Base-by-base conservation (phyloP, 305 asterid species). In the Vinca major region DNA sequence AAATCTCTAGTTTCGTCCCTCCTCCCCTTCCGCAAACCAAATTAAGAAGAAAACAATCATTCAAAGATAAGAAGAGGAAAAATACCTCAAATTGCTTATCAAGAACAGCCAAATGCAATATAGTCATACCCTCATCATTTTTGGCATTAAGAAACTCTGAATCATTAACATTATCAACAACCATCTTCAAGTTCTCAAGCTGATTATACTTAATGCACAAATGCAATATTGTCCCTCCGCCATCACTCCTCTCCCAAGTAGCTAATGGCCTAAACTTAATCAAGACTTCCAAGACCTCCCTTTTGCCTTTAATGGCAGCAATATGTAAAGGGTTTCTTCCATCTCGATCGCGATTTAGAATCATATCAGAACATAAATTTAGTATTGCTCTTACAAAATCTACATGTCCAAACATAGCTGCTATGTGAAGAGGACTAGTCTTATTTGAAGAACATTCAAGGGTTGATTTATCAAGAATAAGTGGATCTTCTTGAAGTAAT, bases 91-190 rank as follows among this genome's bases (percentile, higher is more conserved):
- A 13, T 26, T 80, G 79, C 51, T 76, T 69, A 33, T 62, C 65
- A 1, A 14, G 26, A 8, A 79, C 74, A 4, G 87, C 89, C 71
- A 77, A 39, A 68, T 83, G 90, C 74, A 87, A 36, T 7, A 80
- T 53, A 6, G 84, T 84, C 37, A 82, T 74, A 2, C 88, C 86
- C 66, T 79, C 75, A 19, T 69, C 82, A 66, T 82, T 79, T 70
- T 65, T 78, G 0, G 62, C 66, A 67, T 72, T 79, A 0, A 70
- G 6, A 3, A 74, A 77, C 40, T 69, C 75, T 0, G 58, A 21
- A 16, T 57, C 70, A 0, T 11, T 20, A 8, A 61, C 13, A 20
- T 43, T 17, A 13, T 45, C 36, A 71, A 73, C 41, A 11, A 81
- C 19, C 3, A 76, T 47, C 83, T 75, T 76, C 70, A 79, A 37